Evolutionary conservation across 2,329 filamentous ascomycete species (phyloP), one percentile per base, ranked within the genome.

Genomic region (Trichoderma afroharzianum): DNA sequence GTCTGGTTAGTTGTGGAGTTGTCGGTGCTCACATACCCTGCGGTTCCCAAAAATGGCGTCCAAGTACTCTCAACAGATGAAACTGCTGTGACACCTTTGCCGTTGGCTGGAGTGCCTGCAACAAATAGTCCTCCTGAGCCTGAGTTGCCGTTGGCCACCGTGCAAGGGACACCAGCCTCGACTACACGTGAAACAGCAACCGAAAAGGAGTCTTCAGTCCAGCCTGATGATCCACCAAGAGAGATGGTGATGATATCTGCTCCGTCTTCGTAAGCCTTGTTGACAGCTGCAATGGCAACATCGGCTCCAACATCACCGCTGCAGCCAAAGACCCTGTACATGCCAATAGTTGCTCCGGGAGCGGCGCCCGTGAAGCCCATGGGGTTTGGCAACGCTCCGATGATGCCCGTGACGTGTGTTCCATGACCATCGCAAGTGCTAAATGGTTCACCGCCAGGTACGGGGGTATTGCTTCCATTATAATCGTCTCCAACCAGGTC

Each of bases 361-460:
- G 80, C 80, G 21, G 80, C 83, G 30, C 82, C 82, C 21, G 78
- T 80, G 71, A 83, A 82, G 50, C 79, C 78, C 28, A 79, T 77
- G 0, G 73, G 74, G 58, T 82, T 79, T 7, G 76, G 70, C 69
- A 81, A 78, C 3, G 83, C 83, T 6, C 81, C 83, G 43, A 86
- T 81, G 53, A 84, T 84, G 47, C 85, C 84, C 11, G 83, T 80
- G 32, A 83, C 82, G 63, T 83, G 82, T 0, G 84, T 85, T 2
- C 83, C 83, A 73, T 85, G 83, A 7, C 83, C 83, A 4, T 75
- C 72, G 66, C 81, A 82, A 63, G 79, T 78, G 43, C 80, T 81
- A 4, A 33, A 68, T 3, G 83, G 83, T 66, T 83, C 81, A 2
- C 74, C 70, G 55, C 82, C 82, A 0, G 83, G 82, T 0, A 77